Evolutionary conservation across 2,329 filamentous ascomycete species (phyloP).

Genomic region (Aspergillus awamori): DNA sequence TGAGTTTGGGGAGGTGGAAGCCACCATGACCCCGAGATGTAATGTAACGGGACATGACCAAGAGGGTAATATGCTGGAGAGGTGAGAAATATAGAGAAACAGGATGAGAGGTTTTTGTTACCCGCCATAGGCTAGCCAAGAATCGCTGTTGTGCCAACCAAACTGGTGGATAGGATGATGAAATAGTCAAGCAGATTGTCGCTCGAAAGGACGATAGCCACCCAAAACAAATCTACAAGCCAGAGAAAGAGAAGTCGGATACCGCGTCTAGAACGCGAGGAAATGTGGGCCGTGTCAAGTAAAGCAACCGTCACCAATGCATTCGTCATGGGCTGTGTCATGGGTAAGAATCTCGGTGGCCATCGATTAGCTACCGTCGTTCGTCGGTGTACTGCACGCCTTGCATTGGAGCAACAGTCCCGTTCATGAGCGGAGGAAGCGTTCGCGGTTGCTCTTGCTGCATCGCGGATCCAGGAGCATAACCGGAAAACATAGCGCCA

Average conservation of each 20-base stretch:
- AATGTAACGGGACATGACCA: not conserved
- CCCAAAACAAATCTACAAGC: constrained; percentile 25
- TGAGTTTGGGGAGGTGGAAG: too few species aligned
- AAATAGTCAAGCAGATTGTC: constrained; percentile 7
- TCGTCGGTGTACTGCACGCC: constrained; percentile 56
- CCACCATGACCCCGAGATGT: not conserved
- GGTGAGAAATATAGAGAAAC: not conserved
- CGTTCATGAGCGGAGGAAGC: constrained; percentile 51
- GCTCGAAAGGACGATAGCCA: constrained; percentile 22
- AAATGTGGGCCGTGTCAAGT: not conserved
- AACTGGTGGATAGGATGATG: not conserved
- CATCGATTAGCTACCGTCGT: constrained; percentile 37
- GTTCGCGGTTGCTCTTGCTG: constrained; percentile 49
- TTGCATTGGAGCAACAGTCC: constrained; percentile 50
- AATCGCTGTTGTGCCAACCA: not conserved
- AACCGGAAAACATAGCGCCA: constrained; percentile 33
- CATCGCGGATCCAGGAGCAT: constrained; percentile 32
- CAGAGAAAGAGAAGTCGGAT: constrained; percentile 13
- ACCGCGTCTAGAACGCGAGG: constrained; percentile 9
- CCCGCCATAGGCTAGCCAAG: not conserved
- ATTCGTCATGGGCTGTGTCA: constrained; percentile 3
- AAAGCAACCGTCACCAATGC: constrained; percentile 6
- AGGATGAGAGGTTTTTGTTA: not conserved
- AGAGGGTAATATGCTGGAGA: not conserved
- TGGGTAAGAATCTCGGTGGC: not conserved